A percentile compares a stretch with the other conserved stretches of the same genome.
Conservation (phyloP, 345 rosid genomes). For the Syzygium oleosum region DNA sequence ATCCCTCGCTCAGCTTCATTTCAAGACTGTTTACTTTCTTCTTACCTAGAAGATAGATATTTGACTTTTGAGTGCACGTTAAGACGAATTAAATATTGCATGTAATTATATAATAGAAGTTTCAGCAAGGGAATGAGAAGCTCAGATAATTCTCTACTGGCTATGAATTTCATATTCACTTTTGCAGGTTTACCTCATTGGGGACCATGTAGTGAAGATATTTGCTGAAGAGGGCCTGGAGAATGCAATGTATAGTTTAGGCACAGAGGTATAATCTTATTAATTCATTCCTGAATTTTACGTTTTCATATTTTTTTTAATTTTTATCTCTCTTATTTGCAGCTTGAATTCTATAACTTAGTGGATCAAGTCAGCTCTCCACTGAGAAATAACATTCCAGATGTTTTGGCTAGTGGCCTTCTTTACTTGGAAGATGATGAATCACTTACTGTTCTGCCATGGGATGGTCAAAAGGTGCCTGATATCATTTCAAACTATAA, state of each 20-base stretch:
- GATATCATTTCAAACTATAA: constrained; percentile 39
- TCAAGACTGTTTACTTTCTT: not conserved
- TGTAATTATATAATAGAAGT: not conserved
- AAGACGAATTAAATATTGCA: not conserved
- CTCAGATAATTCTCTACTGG: not conserved
- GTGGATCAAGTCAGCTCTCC: constrained; percentile 43
- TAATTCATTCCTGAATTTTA: not conserved
- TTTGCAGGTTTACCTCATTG: constrained; percentile 71
- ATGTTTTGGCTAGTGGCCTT: constrained; percentile 71
- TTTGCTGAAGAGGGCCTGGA: constrained; percentile 85
- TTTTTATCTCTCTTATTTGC: constrained; percentile 20
- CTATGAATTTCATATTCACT: not conserved
- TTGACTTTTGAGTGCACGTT: not conserved
- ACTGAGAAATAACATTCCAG: constrained; percentile 59
- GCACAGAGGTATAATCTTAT: constrained; percentile 61
- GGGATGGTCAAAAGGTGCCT: constrained; percentile 92
- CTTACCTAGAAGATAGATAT: not conserved
- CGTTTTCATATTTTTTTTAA: constrained; percentile 6
- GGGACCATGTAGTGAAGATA: constrained; percentile 65
- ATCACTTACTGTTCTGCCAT: constrained; percentile 47
- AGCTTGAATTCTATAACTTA: constrained; percentile 78
- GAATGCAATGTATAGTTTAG: constrained; percentile 67
- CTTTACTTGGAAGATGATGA: constrained; percentile 55
- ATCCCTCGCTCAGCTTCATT: not conserved
- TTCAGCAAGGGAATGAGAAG: not conserved